Evolutionary conservation across 2,329 filamentous ascomycete species (phyloP), one percentile per base, ranked within the genome.

Genomic region (Clonostachys sp.): DNA sequence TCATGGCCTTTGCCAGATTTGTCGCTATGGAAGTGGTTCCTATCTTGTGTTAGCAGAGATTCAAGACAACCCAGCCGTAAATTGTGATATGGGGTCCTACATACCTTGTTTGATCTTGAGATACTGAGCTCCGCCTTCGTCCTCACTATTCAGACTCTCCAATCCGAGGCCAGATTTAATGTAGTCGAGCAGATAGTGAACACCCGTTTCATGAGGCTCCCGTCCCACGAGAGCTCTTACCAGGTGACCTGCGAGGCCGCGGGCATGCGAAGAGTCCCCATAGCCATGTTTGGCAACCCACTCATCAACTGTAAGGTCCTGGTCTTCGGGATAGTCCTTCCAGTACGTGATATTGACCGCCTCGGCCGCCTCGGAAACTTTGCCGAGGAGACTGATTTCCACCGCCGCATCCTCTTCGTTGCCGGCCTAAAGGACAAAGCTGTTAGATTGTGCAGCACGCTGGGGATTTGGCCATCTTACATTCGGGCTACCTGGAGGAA

Each of bases 111-210:
- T 51, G 33, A 53, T 16, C 41, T 47, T 49, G 8, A 50, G 44
- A 9, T 24, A 48, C 35, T 54, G 52, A 12, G 50, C 48, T 2
- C 52, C 52, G 16, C 34, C 41, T 34, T 41, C 12, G 13, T 41
- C 50, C 30, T 54, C 50, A 2, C 36, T 34, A 12, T 17, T 36
- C 12, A 54, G 45, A 10, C 45, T 49, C 7, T 12, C 14, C 12
- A 52, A 39, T 3, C 52, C 50, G 2, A 18, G 17, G n/a, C 49
- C 52, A 2, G 52, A 54, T 16, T 50, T 48, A 36, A 54, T 45
- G 45, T 53, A 54, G 35, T 54, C 52, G 9, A 53, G 34, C 5
- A 51, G 35, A 30, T 53, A 53, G 36, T 53, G 52, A 2, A 46
- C 46, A 4, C 51, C 53, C 8, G 51, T n/a, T 5, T 54, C 52